Evolutionary conservation across 441 rosid species (phyloP).

Genomic region (Euphorbia neoarborescens): DNA sequence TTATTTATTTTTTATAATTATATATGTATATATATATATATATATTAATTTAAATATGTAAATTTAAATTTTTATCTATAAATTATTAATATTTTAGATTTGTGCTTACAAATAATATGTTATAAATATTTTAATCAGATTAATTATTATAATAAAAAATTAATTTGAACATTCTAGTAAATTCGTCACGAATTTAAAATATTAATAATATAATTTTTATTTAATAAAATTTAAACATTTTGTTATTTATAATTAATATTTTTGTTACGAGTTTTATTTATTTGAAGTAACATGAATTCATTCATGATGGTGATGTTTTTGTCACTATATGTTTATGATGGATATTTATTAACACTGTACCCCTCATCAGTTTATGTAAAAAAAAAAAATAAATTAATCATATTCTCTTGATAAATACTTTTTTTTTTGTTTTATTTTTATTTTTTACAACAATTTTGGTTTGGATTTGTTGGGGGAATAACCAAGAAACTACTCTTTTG

Average conservation of each 20-base stretch:
- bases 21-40: too few relatives aligned
- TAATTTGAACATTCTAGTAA: too few relatives aligned
- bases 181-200: too few relatives aligned
- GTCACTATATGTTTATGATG: constrained; percentile 32
- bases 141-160: too few relatives aligned
- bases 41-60: too few relatives aligned
- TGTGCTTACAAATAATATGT: too few relatives aligned
- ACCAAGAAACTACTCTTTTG: constrained; percentile 27
- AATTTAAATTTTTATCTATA: too few relatives aligned
- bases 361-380: not conserved
- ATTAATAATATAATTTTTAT: too few relatives aligned
- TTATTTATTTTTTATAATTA: too few relatives aligned
- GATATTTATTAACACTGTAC: constrained; percentile 31
- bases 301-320: constrained; percentile 42
- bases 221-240: too few relatives aligned
- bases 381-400: not conserved
- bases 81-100: too few relatives aligned
- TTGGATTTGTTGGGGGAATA: constrained; percentile 22
- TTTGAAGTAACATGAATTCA: constrained; percentile 17
- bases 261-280: not conserved
- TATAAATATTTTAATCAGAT: too few relatives aligned
- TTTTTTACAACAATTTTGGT: not conserved
- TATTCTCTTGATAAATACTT: constrained; percentile 9
- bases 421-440: not conserved
- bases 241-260: not conserved